Evolutionary conservation across 257 asterid species (phyloP).

Genomic region (Scutellaria baicalensis): DNA sequence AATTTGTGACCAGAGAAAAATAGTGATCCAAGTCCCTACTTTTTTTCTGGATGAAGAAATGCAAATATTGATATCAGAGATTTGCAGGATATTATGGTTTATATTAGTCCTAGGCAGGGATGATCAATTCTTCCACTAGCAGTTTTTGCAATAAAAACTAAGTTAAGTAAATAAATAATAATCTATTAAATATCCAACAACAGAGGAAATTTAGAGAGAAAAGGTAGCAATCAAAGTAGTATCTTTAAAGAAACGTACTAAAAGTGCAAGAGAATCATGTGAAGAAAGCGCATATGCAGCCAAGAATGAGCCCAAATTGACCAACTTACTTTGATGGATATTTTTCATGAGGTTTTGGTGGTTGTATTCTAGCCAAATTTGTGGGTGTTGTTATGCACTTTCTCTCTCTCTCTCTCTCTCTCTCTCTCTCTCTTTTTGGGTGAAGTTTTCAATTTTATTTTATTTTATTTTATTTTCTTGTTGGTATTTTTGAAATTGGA

Average conservation of each 20-base stretch:
- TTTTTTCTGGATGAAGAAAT: background rate
- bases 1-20: conserved; percentile 4
- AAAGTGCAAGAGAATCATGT: conserved; percentile 38
- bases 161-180: background rate
- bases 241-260: conserved; percentile 14
- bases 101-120: background rate
- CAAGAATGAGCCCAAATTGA: conserved; percentile 21
- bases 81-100: conserved; percentile 5
- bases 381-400: background rate
- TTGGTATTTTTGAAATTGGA: too few relatives aligned
- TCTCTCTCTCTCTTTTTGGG: background rate
- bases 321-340: conserved; percentile 13
- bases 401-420: background rate
- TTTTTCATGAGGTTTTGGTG: conserved; percentile 5
- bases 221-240: conserved; percentile 9
- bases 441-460: background rate
- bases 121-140: conserved; percentile 5
- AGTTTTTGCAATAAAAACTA: background rate
- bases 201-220: background rate
- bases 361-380: conserved; percentile 8
- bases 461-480: too few relatives aligned
- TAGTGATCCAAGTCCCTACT: background rate
- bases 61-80: conserved; percentile 8
- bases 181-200: background rate
- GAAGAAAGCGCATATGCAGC: conserved; percentile 26